Conservation (phyloP, 2,329 filamentous ascomycete genomes). For the Leptosphaerulina australis region DNA sequence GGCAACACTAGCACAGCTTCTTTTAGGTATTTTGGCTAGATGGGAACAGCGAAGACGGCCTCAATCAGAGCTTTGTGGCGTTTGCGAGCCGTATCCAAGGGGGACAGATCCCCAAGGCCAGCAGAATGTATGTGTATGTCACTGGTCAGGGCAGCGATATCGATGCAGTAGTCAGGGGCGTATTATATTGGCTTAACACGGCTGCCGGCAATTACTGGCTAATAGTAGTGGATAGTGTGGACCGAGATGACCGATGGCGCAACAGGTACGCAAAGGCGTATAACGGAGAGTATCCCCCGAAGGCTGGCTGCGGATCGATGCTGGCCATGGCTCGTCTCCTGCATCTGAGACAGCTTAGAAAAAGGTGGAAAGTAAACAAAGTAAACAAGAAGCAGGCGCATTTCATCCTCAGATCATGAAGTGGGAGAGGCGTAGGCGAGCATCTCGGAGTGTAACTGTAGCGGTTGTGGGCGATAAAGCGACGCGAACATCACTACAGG, state of each 20-base stretch:
- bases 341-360: slow-evolving; percentile 26
- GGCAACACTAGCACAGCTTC: not conserved
- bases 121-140: slow-evolving; percentile 6
- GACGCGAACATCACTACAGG: not conserved
- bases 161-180: slow-evolving; percentile 14
- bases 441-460: not conserved
- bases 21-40: slow-evolving; percentile 5
- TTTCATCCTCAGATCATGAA: slow-evolving; percentile 17
- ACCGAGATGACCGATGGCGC: slow-evolving; percentile 15
- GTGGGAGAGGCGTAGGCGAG: not conserved
- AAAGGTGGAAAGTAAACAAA: slow-evolving; percentile 14
- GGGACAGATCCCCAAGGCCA: slow-evolving; percentile 17
- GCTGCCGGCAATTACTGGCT: slow-evolving; percentile 26
- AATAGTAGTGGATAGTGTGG: slow-evolving; percentile 31
- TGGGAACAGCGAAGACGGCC: slow-evolving; percentile 13
- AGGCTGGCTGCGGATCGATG: slow-evolving; percentile 27
- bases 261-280: slow-evolving; percentile 21
- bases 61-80: slow-evolving; percentile 20
- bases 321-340: slow-evolving; percentile 29
- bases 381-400: slow-evolving; percentile 15
- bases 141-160: slow-evolving; percentile 3
- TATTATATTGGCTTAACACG: slow-evolving; percentile 26
- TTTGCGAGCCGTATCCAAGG: slow-evolving; percentile 16
- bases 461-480: slow-evolving; percentile 2
- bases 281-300: slow-evolving; percentile 23